These are phyloP conservation scores for Diaporthe citrichinensis DNA, from an alignment of 2,329 filamentous ascomycete genomes.

Conservation along the genomic window DNA sequence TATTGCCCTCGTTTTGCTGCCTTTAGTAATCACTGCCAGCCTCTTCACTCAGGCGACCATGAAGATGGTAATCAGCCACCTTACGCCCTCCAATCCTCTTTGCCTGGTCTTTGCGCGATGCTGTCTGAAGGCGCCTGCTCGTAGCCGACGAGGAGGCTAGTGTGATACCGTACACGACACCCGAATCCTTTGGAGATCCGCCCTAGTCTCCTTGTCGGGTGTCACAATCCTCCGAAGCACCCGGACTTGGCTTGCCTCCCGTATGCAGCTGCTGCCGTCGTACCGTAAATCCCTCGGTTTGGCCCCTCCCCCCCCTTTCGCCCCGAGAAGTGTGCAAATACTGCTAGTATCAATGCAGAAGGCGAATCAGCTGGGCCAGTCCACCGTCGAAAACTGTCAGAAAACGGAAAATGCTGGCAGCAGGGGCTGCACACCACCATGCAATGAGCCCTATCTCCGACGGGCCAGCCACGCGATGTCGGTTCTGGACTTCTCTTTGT, in stretches of 20 bases:
- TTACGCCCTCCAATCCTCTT: background rate
- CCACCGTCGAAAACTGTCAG: conserved; percentile 18
- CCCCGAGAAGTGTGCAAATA: background rate
- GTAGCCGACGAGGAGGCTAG: background rate
- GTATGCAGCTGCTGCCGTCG: conserved; percentile 9
- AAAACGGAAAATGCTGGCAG: conserved; percentile 33
- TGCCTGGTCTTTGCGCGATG: background rate
- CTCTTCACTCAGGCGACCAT: background rate
- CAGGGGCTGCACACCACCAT: conserved; percentile 31
- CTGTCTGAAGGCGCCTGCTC: background rate
- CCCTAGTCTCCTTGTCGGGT: conserved; percentile 27
- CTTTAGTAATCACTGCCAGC: background rate
- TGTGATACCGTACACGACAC: conserved; percentile 20
- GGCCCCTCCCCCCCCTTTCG: background rate
- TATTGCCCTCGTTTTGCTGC: background rate
- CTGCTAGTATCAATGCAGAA: background rate
- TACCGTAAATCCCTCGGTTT: conserved; percentile 4
- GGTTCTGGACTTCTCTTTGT: background rate
- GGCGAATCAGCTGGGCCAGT: background rate
- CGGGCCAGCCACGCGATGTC: conserved; percentile 5
- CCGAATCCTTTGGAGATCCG: conserved; percentile 23
- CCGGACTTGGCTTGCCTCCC: conserved; percentile 18
- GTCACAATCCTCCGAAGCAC: conserved; percentile 29
- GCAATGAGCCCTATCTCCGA: conserved; percentile 6
- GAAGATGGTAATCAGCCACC: background rate